Percentiles rank a stretch among this genome's conserved stretches.
Conservation (phyloP, 2,329 filamentous ascomycete genomes). For the Cladobotryum protrusum region DNA sequence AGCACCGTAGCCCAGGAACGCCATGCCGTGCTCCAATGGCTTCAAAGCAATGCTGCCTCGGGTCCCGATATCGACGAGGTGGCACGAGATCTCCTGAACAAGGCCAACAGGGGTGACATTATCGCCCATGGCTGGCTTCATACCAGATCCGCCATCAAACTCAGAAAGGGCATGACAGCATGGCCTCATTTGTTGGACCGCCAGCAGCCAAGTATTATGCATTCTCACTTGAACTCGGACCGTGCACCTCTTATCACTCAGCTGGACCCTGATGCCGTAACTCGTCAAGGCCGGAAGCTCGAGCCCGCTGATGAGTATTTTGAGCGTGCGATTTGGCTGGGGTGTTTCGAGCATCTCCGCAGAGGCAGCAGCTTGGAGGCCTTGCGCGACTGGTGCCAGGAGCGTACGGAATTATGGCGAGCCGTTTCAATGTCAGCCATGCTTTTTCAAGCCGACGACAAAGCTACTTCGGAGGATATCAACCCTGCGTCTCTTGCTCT, state of each 20-base stretch:
- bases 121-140: conserved; percentile 89
- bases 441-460: conserved; percentile 48
- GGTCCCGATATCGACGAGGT: conserved; percentile 68
- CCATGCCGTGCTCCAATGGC: conserved; percentile 74
- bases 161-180: conserved; percentile 72
- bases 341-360: conserved; percentile 88
- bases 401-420: conserved; percentile 83
- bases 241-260: conserved; percentile 71
- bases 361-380: conserved; percentile 69
- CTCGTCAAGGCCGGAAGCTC: conserved; percentile 68
- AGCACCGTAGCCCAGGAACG: conserved; percentile 73
- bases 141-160: conserved; percentile 83
- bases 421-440: conserved; percentile 74
- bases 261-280: conserved; percentile 85
- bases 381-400: conserved; percentile 79
- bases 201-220: conserved; percentile 48
- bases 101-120: conserved; percentile 71
- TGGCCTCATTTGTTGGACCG: conserved; percentile 61
- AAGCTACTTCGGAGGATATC: conserved; percentile 30
- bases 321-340: conserved; percentile 84
- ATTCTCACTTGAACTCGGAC: conserved; percentile 51
- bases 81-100: conserved; percentile 67
- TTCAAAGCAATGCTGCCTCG: conserved; percentile 69
- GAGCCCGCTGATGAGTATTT: conserved; percentile 82
- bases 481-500: conserved; percentile 47